A percentile compares a stretch with the other conserved stretches of the same genome.
Conservation (phyloP, 768 basidiomycete genomes). For the Boletus pseudo-olivaceus region DNA sequence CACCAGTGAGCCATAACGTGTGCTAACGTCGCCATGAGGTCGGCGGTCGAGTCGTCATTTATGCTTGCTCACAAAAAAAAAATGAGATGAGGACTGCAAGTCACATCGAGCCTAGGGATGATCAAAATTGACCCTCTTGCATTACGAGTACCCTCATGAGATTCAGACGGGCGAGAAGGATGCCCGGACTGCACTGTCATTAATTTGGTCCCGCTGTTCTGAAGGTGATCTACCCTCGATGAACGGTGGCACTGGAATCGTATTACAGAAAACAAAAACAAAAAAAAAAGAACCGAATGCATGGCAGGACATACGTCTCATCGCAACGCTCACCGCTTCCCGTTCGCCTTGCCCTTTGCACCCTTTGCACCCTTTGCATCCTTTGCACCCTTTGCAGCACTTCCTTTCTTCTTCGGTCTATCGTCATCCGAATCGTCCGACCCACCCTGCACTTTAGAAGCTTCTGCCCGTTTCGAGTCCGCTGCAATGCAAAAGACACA, state of each 20-base stretch:
- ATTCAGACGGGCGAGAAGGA: neutral
- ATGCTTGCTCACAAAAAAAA: too few relatives aligned
- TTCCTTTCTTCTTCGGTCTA: constrained; percentile 40
- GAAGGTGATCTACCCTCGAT: neutral
- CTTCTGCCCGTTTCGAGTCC: constrained; percentile 47
- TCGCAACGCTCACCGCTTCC: constrained; percentile 32
- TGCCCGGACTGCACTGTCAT: neutral
- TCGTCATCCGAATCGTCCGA: constrained; percentile 54
- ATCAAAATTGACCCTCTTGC: too few relatives aligned
- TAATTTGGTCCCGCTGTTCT: neutral
- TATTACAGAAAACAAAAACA: constrained; percentile 2
- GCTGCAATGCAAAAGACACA: constrained; percentile 28
- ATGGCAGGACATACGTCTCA: neutral
- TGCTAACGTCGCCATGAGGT: too few relatives aligned
- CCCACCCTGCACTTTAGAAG: constrained; percentile 37
- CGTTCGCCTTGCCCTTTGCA: constrained; percentile 41
- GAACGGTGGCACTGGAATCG: neutral
- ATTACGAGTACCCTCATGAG: neutral
- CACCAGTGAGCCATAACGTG: neutral
- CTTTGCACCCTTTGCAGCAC: constrained; percentile 10
- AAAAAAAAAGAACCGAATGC: neutral
- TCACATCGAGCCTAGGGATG: too few relatives aligned
- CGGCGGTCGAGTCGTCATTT: too few relatives aligned
- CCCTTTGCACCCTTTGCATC: constrained; percentile 16
- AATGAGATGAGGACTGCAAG: too few relatives aligned